Base-by-base conservation (phyloP, 495 filamentous ascomycete species). In the Chaetomium fimeti region DNA sequence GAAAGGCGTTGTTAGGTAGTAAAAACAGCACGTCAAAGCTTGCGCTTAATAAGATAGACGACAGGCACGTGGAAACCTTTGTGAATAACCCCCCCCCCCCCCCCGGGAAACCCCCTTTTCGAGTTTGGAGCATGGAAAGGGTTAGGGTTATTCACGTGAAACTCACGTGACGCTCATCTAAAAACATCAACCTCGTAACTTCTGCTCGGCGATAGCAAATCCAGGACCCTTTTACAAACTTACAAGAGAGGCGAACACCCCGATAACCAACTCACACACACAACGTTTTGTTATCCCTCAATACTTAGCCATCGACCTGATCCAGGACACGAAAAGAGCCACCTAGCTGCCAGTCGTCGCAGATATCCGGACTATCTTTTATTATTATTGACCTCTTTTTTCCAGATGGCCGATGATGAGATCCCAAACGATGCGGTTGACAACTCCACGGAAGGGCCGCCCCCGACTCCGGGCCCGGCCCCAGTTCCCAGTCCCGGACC, bases 1-100 rank as follows among this genome's bases (percentile, higher is more conserved):
- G 32, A 84, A 88, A 48, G 92, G 92, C 1, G 88, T 91, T 3
- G 78, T 96, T 9, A 83, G 83, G 61, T 92, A 84, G 71, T 13
- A 40, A 16, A 27, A 25, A 32, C 32, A 15, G n/a, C 15, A 27
- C 1, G n/a, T 11, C 48, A 25, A 6, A 45, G 29, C 32, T 36
- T 36, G 8, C 13, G 42, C 18, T 24, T 43, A 42, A 3, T 27
- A 11, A 11, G 18, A 43, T 4, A 18, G 40, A 18, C 2, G 11
- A 43, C 38, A 43, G 32, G 20, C 2, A 36, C 32, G 32, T 36
- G 45, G 22, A 12, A 32, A 28, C 9, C 42, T 47, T 43, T 43
- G 38, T 6, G 25, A 13, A 28, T 32, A 5, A 2, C 28, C 12
- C 25, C 27, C 15, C n/a, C n/a, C n/a, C n/a, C n/a, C n/a, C n/a